phyloP scores from a whole-genome alignment of 2,329 filamentous ascomycete species.

The Colletotrichum sp. region DNA sequence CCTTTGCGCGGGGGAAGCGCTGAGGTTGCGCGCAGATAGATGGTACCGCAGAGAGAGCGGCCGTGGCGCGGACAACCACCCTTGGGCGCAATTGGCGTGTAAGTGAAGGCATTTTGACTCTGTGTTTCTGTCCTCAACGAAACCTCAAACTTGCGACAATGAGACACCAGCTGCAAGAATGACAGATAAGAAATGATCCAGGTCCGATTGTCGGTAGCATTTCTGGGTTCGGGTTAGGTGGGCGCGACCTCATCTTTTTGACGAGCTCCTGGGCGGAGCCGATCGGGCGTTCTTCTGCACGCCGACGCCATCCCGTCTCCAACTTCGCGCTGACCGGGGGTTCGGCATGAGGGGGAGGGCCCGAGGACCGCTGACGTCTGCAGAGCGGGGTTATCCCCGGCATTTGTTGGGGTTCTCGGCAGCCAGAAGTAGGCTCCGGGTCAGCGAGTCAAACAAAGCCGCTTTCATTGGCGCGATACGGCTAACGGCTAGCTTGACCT shows the following conservation, averaged over 20 bases:
- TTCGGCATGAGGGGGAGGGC: neutral
- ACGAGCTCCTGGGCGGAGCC: neutral
- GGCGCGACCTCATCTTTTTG: slow-evolving; percentile 20
- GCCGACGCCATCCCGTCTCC: neutral
- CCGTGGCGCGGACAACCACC: slow-evolving; percentile 9
- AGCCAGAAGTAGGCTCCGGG: slow-evolving; percentile 1
- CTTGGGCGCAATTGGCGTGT: slow-evolving; percentile 12
- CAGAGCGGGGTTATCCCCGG: neutral
- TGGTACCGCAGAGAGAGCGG: neutral
- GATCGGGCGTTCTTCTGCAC: slow-evolving; percentile 10
- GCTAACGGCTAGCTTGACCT: neutral
- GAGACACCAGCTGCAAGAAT: neutral
- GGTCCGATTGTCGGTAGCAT: neutral
- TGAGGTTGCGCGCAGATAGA: slow-evolving; percentile 4
- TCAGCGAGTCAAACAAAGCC: neutral
- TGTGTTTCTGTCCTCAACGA: neutral
- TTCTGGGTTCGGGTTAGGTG: slow-evolving; percentile 13
- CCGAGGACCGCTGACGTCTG: neutral
- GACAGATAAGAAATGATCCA: neutral
- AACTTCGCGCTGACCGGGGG: neutral
- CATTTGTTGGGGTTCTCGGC: neutral
- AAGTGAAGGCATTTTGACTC: neutral
- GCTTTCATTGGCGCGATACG: slow-evolving; percentile 5
- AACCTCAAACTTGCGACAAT: neutral
- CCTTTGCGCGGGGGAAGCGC: slow-evolving; percentile 14